Percentiles rank a stretch among this genome's conserved stretches.
Evolutionary conservation across 306 rosid genomes (phyloP).

Genomic region (Pueraria montana): DNA sequence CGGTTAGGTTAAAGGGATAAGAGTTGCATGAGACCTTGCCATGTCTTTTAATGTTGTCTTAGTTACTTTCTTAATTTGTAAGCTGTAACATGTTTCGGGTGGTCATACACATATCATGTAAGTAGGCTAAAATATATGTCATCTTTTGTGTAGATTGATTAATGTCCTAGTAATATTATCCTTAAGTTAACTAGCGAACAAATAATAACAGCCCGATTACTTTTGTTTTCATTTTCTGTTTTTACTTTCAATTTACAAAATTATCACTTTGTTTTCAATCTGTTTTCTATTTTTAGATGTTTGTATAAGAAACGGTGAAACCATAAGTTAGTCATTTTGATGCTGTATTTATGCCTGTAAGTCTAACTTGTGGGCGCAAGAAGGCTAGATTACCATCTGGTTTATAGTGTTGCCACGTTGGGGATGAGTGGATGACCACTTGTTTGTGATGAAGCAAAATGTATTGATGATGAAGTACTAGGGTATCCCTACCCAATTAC

Average conservation of each 20-base stretch:
- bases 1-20: background rate
- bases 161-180: too few relatives aligned
- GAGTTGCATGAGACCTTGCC: background rate
- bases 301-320: background rate
- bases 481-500: background rate
- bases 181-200: too few relatives aligned
- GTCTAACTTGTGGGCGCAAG: background rate
- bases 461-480: background rate
- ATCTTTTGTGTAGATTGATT: too few relatives aligned
- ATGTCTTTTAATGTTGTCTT: too few relatives aligned
- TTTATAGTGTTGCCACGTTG: background rate
- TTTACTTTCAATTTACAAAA: background rate
- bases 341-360: background rate
- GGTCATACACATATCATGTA: too few relatives aligned
- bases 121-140: too few relatives aligned
- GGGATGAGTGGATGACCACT: background rate
- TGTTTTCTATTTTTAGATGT: background rate
- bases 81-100: too few relatives aligned
- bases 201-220: background rate
- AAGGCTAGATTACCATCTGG: background rate
- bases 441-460: background rate
- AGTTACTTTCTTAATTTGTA: too few relatives aligned
- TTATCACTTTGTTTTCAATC: background rate
- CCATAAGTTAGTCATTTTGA: conserved; percentile 6
- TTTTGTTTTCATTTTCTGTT: background rate